Evolutionary conservation across 2,329 filamentous ascomycete species (phyloP), one percentile per base, ranked within the genome.

Genomic region (Aspergillus ochraceus): DNA sequence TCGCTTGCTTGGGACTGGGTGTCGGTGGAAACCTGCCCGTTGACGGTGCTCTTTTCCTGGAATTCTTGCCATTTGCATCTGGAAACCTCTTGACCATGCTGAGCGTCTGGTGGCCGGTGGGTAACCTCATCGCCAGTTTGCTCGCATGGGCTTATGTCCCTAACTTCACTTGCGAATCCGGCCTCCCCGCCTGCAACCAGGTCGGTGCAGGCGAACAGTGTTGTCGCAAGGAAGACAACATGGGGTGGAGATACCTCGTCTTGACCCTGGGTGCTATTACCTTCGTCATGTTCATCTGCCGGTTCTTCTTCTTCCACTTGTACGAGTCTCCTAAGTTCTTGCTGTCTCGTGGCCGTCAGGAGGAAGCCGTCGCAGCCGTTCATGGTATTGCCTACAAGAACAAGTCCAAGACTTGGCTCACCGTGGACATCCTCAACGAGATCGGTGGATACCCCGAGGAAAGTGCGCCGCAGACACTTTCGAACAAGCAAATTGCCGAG

Each of bases 301-400:
- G 92, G 19, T 92, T 92, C 80, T 88, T 92, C 74, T 70, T 92
- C 61, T 96, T 96, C 76, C 86, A 89, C 61, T 83, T 96, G 12
- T 91, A 90, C 71, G 92, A 96, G 72, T 95, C 91, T 6, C 92
- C 92, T 50, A 95, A 95, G 72, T 96, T 88, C 70, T 80, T 96
- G 24, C 84, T 96, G 10, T 89, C 88, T 20, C 83, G 86, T n/a
- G 90, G 90, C 39, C 85, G 90, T 6, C 89, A 96, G 72, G 79
- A 85, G 14, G 91, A 95, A 69, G 91, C 91, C 1, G 90, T 96
- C 1, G 88, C 87, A 3, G 90, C 92, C 1, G 85, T 96, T 9
- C 90, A 93, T 64, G 90, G 88, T 6, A 88, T 96, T 60, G 91
- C 92, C 1, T 83, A 85, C 71, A 84, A 87, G 68, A 94, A 94